Percentiles rank a stretch among this genome's conserved stretches.
Conservation (phyloP, 805 yeast species). For the Sugiyamaella chiloensis region DNA sequence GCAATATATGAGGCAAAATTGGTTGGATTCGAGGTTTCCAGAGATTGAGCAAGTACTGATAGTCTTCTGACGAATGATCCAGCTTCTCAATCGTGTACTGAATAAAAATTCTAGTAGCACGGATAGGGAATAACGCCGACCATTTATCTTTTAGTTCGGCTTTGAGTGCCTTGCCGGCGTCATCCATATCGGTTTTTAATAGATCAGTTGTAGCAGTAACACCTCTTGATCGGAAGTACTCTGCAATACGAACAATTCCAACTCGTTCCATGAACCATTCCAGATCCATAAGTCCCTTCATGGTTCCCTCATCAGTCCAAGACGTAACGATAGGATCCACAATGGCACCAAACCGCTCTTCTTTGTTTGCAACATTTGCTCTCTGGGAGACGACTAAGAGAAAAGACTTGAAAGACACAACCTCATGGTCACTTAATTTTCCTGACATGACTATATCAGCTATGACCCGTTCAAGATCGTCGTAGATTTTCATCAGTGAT, state of each 20-base stretch:
- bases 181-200: conserved; percentile 82
- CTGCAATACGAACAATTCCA: conserved; percentile 91
- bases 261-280: conserved; percentile 98
- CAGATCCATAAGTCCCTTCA: conserved; percentile 81
- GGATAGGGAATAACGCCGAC: conserved; percentile 90
- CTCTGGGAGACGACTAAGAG: conserved; percentile 87
- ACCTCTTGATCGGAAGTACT: conserved; percentile 78
- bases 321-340: conserved; percentile 92
- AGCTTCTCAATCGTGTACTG: conserved; percentile 94
- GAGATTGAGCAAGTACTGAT: conserved; percentile 59
- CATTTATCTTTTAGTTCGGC: conserved; percentile 82
- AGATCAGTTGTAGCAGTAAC: conserved; percentile 75
- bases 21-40: conserved; percentile 96
- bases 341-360: conserved; percentile 73
- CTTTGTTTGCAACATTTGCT: conserved; percentile 60
- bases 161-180: conserved; percentile 72
- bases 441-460: conserved; percentile 62
- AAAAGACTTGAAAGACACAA: conserved; percentile 90
- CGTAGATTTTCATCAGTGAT: conserved; percentile 72
- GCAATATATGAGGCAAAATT: conserved; percentile 85
- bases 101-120: conserved; percentile 91
- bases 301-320: conserved; percentile 90
- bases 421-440: conserved; percentile 83
- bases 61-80: conserved; percentile 73
- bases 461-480: conserved; percentile 79